These are phyloP conservation scores for Candida silvatica DNA, from an alignment of 805 yeast species.

Conservation along the genomic window DNA sequence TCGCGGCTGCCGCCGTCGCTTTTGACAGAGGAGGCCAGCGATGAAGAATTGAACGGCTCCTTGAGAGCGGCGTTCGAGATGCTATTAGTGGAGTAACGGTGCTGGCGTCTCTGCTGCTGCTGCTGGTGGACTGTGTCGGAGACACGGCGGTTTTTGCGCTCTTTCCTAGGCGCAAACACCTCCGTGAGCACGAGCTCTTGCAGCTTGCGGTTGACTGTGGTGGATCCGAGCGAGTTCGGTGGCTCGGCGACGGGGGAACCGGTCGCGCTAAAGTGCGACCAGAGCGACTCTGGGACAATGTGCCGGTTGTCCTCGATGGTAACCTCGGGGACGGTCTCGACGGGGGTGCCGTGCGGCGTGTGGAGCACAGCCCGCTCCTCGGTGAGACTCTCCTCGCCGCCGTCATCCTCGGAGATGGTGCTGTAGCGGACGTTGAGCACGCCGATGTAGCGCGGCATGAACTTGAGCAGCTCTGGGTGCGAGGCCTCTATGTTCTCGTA, in stretches of 20 bases:
- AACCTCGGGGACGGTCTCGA: slow-evolving; percentile 58
- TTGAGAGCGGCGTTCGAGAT: slow-evolving; percentile 7
- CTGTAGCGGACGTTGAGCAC: slow-evolving; percentile 85
- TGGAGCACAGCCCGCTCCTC: slow-evolving; percentile 5
- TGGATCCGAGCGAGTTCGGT: slow-evolving; percentile 38
- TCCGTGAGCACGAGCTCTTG: slow-evolving; percentile 67
- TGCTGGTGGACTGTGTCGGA: not conserved
- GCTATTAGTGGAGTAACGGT: slow-evolving; percentile 22
- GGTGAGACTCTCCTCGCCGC: slow-evolving; percentile 5
- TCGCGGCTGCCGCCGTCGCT: not conserved
- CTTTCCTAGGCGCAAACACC: slow-evolving; percentile 48
- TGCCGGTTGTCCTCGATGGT: slow-evolving; percentile 86
- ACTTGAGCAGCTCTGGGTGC: slow-evolving; percentile 69
- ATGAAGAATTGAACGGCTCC: too few species aligned
- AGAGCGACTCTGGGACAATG: slow-evolving; percentile 75
- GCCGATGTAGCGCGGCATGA: slow-evolving; percentile 93
- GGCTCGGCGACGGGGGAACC: not conserved
- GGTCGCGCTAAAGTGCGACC: slow-evolving; percentile 39
- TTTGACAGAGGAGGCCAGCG: not conserved
- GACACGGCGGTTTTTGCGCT: not conserved
- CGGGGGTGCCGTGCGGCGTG: not conserved
- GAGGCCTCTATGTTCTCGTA: slow-evolving; percentile 79
- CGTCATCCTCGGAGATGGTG: slow-evolving; percentile 20
- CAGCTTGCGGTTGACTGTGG: slow-evolving; percentile 60
- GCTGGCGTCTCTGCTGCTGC: too few species aligned